These are phyloP conservation scores for Plasmopara halstedii DNA, from an alignment of 352 stramenopile species.

Conservation along the genomic window DNA sequence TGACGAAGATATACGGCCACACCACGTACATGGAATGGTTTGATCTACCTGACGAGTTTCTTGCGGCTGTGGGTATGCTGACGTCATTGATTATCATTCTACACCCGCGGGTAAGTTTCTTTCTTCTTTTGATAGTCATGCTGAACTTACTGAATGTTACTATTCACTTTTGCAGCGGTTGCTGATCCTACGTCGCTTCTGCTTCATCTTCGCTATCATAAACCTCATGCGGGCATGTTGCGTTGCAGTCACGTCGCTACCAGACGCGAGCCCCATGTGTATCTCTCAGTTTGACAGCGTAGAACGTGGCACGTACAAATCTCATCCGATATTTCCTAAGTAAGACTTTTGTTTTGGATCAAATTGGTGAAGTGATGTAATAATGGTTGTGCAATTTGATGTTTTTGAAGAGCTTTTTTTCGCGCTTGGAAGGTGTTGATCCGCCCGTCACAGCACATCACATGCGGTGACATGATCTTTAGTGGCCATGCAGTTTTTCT, in stretches of 20 bases:
- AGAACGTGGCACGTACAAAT: conserved; percentile 66
- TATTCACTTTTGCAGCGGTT: conserved; percentile 36
- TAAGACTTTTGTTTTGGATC: conserved; percentile 7
- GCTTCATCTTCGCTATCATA: conserved; percentile 78
- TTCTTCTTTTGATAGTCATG: background rate
- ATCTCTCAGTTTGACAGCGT: conserved; percentile 74
- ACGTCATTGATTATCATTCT: conserved; percentile 62
- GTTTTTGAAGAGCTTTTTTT: conserved; percentile 46
- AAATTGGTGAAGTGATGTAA: background rate
- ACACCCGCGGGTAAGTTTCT: conserved; percentile 58
- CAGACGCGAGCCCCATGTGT: conserved; percentile 79
- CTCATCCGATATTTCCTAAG: conserved; percentile 82
- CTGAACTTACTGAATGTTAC: conserved; percentile 1
- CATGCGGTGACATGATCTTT: conserved; percentile 86
- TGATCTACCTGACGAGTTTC: conserved; percentile 77
- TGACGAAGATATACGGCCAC: conserved; percentile 77
- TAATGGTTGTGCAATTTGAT: background rate
- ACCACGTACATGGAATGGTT: conserved; percentile 83
- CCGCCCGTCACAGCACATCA: conserved; percentile 79
- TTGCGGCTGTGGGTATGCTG: conserved; percentile 57
- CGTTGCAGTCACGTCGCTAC: conserved; percentile 79
- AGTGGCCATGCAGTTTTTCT: conserved; percentile 83
- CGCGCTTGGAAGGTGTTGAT: conserved; percentile 81
- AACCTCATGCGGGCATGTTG: conserved; percentile 83
- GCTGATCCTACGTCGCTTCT: conserved; percentile 78